A percentile compares a stretch with the other conserved stretches of the same genome.
Conservation (phyloP, 2,329 filamentous ascomycete species). For the Penicillium sp. region DNA sequence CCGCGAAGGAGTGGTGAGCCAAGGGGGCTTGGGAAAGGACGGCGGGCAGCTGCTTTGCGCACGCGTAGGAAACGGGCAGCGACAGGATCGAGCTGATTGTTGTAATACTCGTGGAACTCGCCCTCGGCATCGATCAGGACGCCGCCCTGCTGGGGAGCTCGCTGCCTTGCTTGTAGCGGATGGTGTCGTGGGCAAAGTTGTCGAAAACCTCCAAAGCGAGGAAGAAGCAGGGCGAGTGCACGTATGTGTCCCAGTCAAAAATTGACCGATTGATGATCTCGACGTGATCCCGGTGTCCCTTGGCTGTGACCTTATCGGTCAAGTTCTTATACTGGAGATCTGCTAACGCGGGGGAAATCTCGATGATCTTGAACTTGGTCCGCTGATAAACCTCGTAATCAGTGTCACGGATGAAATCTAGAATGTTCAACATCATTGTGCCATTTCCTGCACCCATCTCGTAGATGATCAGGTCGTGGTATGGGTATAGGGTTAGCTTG, state of each 20-base stretch:
- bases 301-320: conserved; percentile 61
- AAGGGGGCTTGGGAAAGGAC: conserved; percentile 45
- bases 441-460: conserved; percentile 98
- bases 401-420: conserved; percentile 88
- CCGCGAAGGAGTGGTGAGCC: conserved; percentile 57
- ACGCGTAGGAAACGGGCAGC: conserved; percentile 79
- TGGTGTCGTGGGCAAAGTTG: conserved; percentile 92
- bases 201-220: conserved; percentile 97
- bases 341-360: conserved; percentile 83
- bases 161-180: conserved; percentile 83
- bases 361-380: conserved; percentile 92
- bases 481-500: conserved; percentile 88
- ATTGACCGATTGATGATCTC: conserved; percentile 94
- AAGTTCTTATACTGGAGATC: conserved; percentile 72
- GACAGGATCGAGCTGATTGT: conserved; percentile 73
- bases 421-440: conserved; percentile 95
- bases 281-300: conserved; percentile 79
- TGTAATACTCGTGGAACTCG: conserved; percentile 95
- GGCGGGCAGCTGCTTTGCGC: conserved; percentile 67
- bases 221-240: conserved; percentile 95
- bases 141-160: conserved; percentile 82
- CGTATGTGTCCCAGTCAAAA: conserved; percentile 86
- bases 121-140: conserved; percentile 82
- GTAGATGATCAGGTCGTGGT: conserved; percentile 96
- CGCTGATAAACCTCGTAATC: conserved; percentile 91